Conservation (phyloP, 768 basidiomycete species). For the Leccinum sublutescens region DNA sequence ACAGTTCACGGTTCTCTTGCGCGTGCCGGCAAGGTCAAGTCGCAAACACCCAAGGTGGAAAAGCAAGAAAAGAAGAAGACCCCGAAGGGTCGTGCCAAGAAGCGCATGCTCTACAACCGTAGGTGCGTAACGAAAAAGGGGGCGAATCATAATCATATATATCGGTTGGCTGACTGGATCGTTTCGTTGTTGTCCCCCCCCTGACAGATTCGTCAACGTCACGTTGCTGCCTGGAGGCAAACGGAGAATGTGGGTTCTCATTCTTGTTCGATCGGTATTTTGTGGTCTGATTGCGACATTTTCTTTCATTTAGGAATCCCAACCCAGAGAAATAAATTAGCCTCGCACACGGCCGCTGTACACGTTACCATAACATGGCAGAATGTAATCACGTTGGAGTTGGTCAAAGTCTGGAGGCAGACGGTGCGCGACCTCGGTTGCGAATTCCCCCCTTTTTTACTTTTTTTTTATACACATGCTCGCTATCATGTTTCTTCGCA, state of each 20-base stretch:
- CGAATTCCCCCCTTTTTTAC: not conserved
- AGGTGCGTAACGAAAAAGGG: constrained; percentile 49
- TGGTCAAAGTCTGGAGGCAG: constrained; percentile 4
- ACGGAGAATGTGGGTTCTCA: constrained; percentile 84
- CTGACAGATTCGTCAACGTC: constrained; percentile 83
- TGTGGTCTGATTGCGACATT: constrained; percentile 35
- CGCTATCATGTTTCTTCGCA: not conserved
- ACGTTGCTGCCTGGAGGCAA: constrained; percentile 89
- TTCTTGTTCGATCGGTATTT: constrained; percentile 21
- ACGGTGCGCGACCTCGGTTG: constrained; percentile 2
- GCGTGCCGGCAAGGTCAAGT: constrained; percentile 98
- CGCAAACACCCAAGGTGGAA: constrained; percentile 79
- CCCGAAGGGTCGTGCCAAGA: constrained; percentile 97
- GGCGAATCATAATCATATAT: not conserved
- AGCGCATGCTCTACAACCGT: constrained; percentile 91
- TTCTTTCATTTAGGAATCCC: constrained; percentile 22
- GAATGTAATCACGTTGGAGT: constrained; percentile 15
- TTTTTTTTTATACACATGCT: constrained; percentile 10
- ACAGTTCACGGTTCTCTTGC: constrained; percentile 98
- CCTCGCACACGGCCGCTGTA: constrained; percentile 5
- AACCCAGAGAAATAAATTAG: constrained; percentile 29
- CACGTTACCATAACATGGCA: constrained; percentile 11
- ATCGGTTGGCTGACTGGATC: not conserved
- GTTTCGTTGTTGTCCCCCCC: not conserved
- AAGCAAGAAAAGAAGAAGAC: constrained; percentile 99